Evolutionary conservation across 495 filamentous ascomycete genomes (phyloP), one percentile per base, ranked within the genome.

Genomic region (Lepraria neglecta): DNA sequence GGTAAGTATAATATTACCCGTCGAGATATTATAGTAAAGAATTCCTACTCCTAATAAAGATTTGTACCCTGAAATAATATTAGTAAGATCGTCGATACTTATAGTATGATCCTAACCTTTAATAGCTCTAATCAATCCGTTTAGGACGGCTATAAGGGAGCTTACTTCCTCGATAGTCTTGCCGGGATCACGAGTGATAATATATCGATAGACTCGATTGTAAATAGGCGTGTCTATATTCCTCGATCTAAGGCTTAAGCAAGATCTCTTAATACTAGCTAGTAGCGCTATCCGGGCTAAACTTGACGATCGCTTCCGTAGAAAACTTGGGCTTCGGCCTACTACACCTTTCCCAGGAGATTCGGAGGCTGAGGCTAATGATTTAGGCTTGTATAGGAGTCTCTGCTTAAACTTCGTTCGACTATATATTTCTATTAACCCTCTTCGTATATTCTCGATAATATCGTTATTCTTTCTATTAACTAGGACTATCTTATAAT

Each of bases 1-100:
- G 42, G 66, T 74, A 19, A 75, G 66, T 21, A 74, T 67, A 19
- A 76, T 67, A 53, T 73, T 74, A 19, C 72, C 70, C 38, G 70
- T 69, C n/a, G 72, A 77, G 46, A 78, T 73, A 59, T 79, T 70
- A 62, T 71, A 47, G 42, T 75, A 69, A 0, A 76, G 64, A 30
- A 74, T 61, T 0, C 59, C 63, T 30, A 64, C 50, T 3, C 61
- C 60, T 5, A 69, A 56, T 30, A 74, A 62, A 10, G 70, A 75
- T 50, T 77, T 40, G 64, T 77, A 66, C n/a, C 73, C 72, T 70
- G 67, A 46, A 63, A 78, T 48, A 27, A 48, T n/a, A 4, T 56
- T 6, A 56, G 53, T 6, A 48, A 55, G 50, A 17, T 27, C 48
- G 11, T 65, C 21, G 15, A 65, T 58, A 17, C 30, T 65, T 0